Evolutionary conservation across 805 yeast genomes (phyloP).

Genomic region (Yarrowia sp.): DNA sequence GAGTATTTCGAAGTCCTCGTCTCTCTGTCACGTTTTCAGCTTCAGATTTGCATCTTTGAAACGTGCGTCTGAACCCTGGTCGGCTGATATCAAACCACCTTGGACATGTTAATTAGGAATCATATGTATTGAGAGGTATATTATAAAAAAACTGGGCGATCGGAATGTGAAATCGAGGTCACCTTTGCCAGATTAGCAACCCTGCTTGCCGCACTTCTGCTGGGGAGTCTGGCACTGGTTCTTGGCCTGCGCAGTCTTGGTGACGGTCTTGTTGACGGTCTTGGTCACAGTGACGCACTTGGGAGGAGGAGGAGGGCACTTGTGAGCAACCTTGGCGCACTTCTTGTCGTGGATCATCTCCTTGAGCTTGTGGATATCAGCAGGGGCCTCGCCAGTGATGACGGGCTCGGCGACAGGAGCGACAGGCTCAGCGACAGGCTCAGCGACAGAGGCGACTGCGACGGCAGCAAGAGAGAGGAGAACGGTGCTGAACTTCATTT

Average conservation of each 20-base stretch:
- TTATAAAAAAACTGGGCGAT: neutral
- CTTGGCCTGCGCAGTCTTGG: conserved; percentile 28
- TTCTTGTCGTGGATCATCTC: conserved; percentile 27
- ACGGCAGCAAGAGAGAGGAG: conserved; percentile 15
- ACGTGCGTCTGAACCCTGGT: no score
- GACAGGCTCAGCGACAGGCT: conserved; percentile 11
- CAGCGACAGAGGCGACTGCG: conserved; percentile 25
- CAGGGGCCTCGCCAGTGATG: conserved; percentile 9
- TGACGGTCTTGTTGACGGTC: conserved; percentile 27
- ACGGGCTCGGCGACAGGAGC: conserved; percentile 1
- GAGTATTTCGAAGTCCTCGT: no score
- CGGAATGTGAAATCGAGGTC: neutral
- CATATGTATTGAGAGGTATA: conserved; percentile 17
- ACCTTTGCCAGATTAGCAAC: neutral
- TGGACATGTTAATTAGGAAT: neutral
- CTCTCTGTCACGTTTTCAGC: no score
- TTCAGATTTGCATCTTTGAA: no score
- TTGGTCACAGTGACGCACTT: conserved; percentile 15
- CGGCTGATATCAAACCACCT: no score
- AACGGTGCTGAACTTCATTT: conserved; percentile 19
- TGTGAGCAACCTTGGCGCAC: conserved; percentile 18
- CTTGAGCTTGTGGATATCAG: conserved; percentile 19
- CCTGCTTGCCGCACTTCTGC: conserved; percentile 17
- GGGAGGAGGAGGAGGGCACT: conserved; percentile 31
- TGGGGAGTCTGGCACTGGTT: conserved; percentile 16